These are phyloP conservation scores for Backusella psychrophila DNA, from an alignment of 192 early-diverging fungal genomes.

Conservation along the genomic window DNA sequence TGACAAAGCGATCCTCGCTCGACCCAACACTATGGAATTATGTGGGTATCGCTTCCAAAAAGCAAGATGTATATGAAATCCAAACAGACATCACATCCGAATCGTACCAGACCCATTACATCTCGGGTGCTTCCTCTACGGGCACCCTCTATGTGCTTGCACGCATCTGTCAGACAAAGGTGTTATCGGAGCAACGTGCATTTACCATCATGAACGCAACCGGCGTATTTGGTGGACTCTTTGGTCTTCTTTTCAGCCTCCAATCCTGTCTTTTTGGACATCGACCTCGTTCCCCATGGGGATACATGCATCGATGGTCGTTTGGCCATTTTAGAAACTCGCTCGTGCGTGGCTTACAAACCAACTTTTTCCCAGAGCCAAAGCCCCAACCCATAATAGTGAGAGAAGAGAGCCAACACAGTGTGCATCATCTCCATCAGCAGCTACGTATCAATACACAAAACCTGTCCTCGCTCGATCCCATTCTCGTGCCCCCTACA, in stretches of 20 bases:
- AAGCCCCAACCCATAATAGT: slow-evolving; percentile 2
- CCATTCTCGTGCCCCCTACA: neutral
- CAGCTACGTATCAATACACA: neutral
- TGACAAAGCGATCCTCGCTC: neutral
- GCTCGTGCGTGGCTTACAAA: neutral
- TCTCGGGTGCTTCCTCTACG: neutral
- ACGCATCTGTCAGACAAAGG: neutral
- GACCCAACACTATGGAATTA: neutral
- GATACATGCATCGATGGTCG: slow-evolving; percentile 37
- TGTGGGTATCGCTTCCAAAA: neutral
- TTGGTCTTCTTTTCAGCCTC: slow-evolving; percentile 21
- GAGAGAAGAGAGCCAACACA: neutral
- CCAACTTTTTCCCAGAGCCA: neutral
- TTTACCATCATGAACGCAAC: slow-evolving; percentile 26
- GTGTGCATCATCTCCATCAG: neutral
- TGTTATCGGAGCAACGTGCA: slow-evolving; percentile 15
- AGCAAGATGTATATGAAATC: neutral
- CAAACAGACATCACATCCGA: neutral
- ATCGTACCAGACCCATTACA: neutral
- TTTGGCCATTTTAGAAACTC: slow-evolving; percentile 27
- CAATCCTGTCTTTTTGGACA: slow-evolving; percentile 34
- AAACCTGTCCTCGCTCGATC: neutral
- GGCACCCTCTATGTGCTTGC: neutral
- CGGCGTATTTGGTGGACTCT: slow-evolving; percentile 29
- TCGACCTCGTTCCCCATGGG: slow-evolving; percentile 35